These are phyloP conservation scores for Lactarius deliciosus DNA, from an alignment of 768 basidiomycete genomes.

Conservation along the genomic window DNA sequence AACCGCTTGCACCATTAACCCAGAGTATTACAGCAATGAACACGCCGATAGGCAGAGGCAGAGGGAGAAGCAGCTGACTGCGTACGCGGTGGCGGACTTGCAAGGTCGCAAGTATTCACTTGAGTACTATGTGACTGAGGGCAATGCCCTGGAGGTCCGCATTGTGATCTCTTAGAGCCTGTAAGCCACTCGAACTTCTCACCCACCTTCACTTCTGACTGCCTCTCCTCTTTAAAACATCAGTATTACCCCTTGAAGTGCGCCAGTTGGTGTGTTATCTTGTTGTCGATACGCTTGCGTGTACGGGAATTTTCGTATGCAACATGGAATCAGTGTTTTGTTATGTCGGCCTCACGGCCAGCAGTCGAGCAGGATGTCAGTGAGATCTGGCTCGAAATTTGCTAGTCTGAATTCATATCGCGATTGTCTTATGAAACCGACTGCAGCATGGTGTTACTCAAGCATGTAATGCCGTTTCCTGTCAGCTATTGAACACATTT, in stretches of 20 bases:
- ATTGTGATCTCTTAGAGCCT: not conserved
- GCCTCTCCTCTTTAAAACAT: not conserved
- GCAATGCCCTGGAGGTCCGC: not conserved
- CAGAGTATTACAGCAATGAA: slow-evolving; percentile 7
- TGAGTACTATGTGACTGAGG: slow-evolving; percentile 1
- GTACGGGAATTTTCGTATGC: too few species aligned
- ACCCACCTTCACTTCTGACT: not conserved
- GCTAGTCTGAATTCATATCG: not conserved
- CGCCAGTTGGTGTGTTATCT: too few species aligned
- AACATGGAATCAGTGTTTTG: too few species aligned
- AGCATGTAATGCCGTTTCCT: not conserved
- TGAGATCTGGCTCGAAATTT: not conserved
- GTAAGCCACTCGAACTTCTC: not conserved
- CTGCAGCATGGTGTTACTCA: too few species aligned
- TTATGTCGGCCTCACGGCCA: too few species aligned
- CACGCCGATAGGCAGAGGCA: not conserved
- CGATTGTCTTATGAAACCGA: not conserved
- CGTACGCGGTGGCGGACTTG: not conserved
- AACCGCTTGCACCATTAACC: slow-evolving; percentile 12
- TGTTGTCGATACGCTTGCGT: too few species aligned
- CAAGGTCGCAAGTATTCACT: not conserved
- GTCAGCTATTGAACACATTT: not conserved
- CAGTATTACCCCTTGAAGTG: too few species aligned
- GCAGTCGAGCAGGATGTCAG: not conserved
- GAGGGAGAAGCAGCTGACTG: slow-evolving; percentile 9